Base-by-base conservation (phyloP, 768 basidiomycete genomes). In the Myochromella boudieri region DNA sequence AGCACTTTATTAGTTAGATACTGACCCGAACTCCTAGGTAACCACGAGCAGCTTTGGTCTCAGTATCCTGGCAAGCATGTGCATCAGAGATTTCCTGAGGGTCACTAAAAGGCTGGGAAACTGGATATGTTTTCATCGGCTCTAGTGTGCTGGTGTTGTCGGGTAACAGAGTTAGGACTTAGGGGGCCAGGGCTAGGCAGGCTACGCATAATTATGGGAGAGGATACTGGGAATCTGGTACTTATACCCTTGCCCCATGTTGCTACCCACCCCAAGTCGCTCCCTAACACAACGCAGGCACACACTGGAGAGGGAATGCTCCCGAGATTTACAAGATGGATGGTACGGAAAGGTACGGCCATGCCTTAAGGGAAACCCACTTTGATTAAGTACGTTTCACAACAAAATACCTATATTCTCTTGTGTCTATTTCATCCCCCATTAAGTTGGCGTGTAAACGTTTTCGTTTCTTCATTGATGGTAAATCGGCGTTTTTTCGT, bases 31-130 rank as follows among this genome's bases (percentile, higher is more conserved):
- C 49, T 48, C 55, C 2, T 37, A 76, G 76, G 42, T 10, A 62
- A 58, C 41, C 74, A 76, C 45, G 60, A 50, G 25, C 53, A 63
- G 20, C 75, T 71, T 56, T 75, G 75, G 75, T 54, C 74, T 0
- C 68, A 73, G 42, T 69, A 78, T 48, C 71, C 74, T 1, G 81
- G 83, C 0, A 61, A 75, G 8, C 84, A 86, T 51, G 74, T 86
- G 45, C 85, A 88, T 49, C 77, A 76, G 65, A 74, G 85, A 4
- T 91, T 91, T 56, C 71, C 65, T 21, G 72, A 79, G 1, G 90
- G 87, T 2, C 90, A 82, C 54, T 69, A 1, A 66, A 71, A 42
- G 90, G 89, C 1, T 92, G 90, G 90, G 78, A 82, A 20, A 86
- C 85, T 48, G 79, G 79, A 0, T 78, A 80, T 56, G 42, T 58